Percentiles rank a stretch among this genome's conserved stretches.
phyloP scores from a whole-genome alignment of 306 rosid genomes.

The Astragalus membranaceus region DNA sequence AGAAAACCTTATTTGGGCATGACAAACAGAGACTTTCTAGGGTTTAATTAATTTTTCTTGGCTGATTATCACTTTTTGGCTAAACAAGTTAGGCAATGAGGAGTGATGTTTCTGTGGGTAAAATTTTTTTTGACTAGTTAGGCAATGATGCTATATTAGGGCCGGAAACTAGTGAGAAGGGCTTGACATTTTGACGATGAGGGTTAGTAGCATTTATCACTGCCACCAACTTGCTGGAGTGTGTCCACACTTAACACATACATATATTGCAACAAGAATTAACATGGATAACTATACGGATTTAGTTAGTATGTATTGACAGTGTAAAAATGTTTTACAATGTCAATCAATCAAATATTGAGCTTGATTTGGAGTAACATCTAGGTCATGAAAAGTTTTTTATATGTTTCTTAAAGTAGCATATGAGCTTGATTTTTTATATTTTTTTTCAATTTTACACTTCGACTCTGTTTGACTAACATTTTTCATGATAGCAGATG shows the following conservation, averaged over 20 bases:
- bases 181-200: slow-evolving; percentile 27
- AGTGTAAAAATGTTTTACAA: too few relatives aligned
- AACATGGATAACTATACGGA: slow-evolving; percentile 14
- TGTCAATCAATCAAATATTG: too few relatives aligned
- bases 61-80: slow-evolving; percentile 33
- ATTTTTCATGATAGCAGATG: too few relatives aligned
- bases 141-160: slow-evolving; percentile 26
- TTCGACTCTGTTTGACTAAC: too few relatives aligned
- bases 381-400: too few relatives aligned
- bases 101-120: slow-evolving; percentile 12
- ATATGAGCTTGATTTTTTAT: too few relatives aligned
- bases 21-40: slow-evolving; percentile 29
- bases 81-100: slow-evolving; percentile 57
- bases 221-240: slow-evolving; percentile 18
- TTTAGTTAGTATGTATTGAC: too few relatives aligned
- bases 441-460: too few relatives aligned
- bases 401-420: too few relatives aligned
- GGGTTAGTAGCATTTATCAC: slow-evolving; percentile 25
- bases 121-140: slow-evolving; percentile 15
- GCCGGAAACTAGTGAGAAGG: slow-evolving; percentile 15
- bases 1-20: slow-evolving; percentile 29
- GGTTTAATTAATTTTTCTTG: slow-evolving; percentile 28
- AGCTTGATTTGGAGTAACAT: too few relatives aligned
- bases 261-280: background rate
- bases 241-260: slow-evolving; percentile 5